Evolutionary conservation across 306 rosid genomes (phyloP).

Genomic region (Comarum palustre): DNA sequence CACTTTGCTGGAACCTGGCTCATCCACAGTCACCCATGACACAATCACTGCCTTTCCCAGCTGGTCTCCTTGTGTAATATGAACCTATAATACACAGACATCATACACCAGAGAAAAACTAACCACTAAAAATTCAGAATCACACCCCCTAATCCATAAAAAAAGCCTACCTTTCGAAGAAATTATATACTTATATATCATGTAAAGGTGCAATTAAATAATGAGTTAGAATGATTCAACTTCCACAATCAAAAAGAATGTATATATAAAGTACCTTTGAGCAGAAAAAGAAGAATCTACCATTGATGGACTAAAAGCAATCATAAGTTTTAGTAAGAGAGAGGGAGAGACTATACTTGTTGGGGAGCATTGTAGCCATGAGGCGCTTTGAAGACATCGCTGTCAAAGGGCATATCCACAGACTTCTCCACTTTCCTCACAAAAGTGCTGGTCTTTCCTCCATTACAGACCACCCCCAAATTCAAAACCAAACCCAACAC

Average conservation of each 20-base stretch:
- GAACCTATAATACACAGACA: slow-evolving; percentile 43
- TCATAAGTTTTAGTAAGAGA: neutral
- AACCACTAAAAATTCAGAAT: neutral
- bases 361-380: slow-evolving; percentile 65
- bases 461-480: slow-evolving; percentile 24
- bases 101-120: neutral
- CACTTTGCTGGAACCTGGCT: slow-evolving; percentile 51
- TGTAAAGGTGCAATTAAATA: neutral
- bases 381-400: slow-evolving; percentile 50
- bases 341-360: slow-evolving; percentile 33
- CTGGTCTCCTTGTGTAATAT: slow-evolving; percentile 71
- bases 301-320: neutral
- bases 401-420: slow-evolving; percentile 53
- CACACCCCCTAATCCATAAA: neutral
- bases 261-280: neutral
- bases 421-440: slow-evolving; percentile 46
- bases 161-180: neutral
- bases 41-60: slow-evolving; percentile 57
- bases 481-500: slow-evolving; percentile 31
- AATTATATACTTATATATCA: neutral
- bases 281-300: neutral
- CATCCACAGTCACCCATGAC: slow-evolving; percentile 57
- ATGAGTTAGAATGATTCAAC: neutral
- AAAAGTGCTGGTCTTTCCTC: slow-evolving; percentile 40
- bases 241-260: neutral